Evolutionary conservation across 2,329 filamentous ascomycete genomes (phyloP).

Genomic region (Paraconiothyrium sp.): DNA sequence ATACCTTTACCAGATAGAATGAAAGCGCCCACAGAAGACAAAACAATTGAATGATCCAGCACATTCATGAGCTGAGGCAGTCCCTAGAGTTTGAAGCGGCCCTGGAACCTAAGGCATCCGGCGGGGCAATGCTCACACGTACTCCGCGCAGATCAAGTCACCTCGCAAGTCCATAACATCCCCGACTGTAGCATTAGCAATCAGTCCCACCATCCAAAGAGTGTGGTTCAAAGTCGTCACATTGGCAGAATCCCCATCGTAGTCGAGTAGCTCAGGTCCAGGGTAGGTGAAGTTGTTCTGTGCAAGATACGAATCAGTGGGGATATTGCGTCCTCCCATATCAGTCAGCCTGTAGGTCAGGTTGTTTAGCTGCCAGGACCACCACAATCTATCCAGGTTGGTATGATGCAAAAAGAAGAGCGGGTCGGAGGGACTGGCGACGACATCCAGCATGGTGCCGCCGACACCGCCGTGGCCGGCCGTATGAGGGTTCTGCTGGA

Average conservation of each 20-base stretch:
- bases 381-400: constrained; percentile 53
- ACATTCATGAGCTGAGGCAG: too few relatives aligned
- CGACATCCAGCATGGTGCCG: constrained; percentile 3
- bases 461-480: constrained; percentile 15
- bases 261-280: constrained; percentile 13
- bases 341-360: constrained; percentile 15
- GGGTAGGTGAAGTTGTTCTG: constrained; percentile 8
- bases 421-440: constrained; percentile 20
- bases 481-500: constrained; percentile 3
- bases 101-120: too few relatives aligned
- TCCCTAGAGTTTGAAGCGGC: too few relatives aligned
- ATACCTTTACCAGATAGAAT: too few relatives aligned
- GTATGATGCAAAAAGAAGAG: constrained; percentile 55
- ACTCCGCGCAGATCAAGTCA: constrained; percentile 20
- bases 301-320: constrained; percentile 6
- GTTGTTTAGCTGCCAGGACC: constrained; percentile 56
- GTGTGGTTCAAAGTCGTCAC: constrained; percentile 23
- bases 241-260: constrained; percentile 20
- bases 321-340: constrained; percentile 18
- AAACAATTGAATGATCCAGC: too few relatives aligned
- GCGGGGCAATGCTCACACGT: not conserved
- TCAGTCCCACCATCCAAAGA: constrained; percentile 19
- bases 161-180: constrained; percentile 22
- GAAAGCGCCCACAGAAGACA: too few relatives aligned
- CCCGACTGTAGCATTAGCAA: constrained; percentile 18